phyloP scores from a whole-genome alignment of 2,329 filamentous ascomycete species.

The Pyrenochaeta sp. region DNA sequence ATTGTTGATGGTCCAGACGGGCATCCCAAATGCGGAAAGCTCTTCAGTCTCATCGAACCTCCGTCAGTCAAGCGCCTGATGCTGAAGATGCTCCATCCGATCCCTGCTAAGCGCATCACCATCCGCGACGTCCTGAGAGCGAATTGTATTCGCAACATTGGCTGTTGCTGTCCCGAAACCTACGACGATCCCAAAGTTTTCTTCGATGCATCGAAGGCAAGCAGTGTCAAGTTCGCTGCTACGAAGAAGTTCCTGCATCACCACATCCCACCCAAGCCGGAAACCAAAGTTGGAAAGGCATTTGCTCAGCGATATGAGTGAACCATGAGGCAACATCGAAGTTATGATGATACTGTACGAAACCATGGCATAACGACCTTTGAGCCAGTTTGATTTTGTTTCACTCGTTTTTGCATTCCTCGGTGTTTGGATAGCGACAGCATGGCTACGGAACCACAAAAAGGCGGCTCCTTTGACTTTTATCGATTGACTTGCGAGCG shows the following conservation, averaged over 20 bases:
- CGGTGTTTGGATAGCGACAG: no score
- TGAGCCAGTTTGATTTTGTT: no score
- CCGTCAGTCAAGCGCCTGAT: slow-evolving; percentile 72
- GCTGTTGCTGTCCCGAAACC: slow-evolving; percentile 79
- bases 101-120: slow-evolving; percentile 73
- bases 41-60: slow-evolving; percentile 73
- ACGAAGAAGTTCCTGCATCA: slow-evolving; percentile 53
- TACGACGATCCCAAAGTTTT: slow-evolving; percentile 68
- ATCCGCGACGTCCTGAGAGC: slow-evolving; percentile 74
- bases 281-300: slow-evolving; percentile 44
- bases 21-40: slow-evolving; percentile 70
- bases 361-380: no score
- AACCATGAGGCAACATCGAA: no score
- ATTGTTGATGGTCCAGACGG: slow-evolving; percentile 63
- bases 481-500: no score
- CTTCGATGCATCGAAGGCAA: slow-evolving; percentile 64
- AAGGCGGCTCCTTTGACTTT: no score
- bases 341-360: no score
- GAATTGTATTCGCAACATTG: slow-evolving; percentile 75
- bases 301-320: slow-evolving; percentile 49
- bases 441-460: no score
- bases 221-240: slow-evolving; percentile 41
- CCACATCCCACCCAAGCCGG: slow-evolving; percentile 52
- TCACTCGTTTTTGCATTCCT: no score
- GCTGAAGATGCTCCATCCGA: slow-evolving; percentile 82